Conservation (phyloP, 352 stramenopile genomes). For the Pythium brachiatum region DNA sequence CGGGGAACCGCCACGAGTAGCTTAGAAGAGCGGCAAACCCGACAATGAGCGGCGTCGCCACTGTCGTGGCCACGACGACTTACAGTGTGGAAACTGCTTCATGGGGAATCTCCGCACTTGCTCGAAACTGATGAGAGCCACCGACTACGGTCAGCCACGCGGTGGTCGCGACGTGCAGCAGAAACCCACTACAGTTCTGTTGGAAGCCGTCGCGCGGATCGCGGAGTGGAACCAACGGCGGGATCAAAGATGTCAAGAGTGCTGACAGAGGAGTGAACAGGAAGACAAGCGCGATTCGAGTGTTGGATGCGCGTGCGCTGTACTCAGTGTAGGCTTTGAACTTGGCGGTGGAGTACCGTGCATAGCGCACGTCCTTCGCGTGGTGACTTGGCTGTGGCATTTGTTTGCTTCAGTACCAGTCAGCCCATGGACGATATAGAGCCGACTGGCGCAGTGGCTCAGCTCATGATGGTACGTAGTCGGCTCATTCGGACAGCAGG, state of each 20-base stretch:
- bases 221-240: not conserved
- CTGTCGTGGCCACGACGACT: not conserved
- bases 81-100: not conserved
- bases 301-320: not conserved
- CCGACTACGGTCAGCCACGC: not conserved
- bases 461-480: too few relatives aligned
- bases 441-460: too few relatives aligned
- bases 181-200: not conserved
- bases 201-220: not conserved
- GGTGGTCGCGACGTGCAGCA: not conserved
- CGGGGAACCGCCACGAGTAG: not conserved
- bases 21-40: not conserved
- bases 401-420: too few relatives aligned
- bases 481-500: too few relatives aligned
- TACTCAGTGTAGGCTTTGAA: not conserved
- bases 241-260: not conserved
- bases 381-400: too few relatives aligned
- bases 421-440: too few relatives aligned
- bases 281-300: not conserved
- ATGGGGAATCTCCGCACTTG: not conserved
- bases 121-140: not conserved
- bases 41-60: not conserved
- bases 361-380: not conserved
- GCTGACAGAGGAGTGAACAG: not conserved
- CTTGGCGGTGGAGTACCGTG: not conserved